Base-by-base conservation (phyloP, 306 rosid genomes). In the Echinosophora koreensis region DNA sequence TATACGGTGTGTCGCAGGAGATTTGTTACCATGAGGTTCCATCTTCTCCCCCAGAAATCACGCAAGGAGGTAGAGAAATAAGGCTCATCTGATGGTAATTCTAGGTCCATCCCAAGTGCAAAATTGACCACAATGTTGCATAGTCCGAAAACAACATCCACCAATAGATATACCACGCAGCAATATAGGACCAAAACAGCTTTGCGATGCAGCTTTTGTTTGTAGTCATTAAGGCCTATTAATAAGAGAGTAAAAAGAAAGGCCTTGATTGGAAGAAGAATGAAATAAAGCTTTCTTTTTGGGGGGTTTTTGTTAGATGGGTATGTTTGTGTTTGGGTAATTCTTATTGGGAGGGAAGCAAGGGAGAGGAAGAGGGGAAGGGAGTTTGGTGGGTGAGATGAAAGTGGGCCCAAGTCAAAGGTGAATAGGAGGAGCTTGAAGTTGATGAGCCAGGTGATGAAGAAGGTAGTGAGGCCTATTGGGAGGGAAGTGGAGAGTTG, bases 1-100 rank as follows among this genome's bases (percentile, higher is more conserved):
- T 88, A 87, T 1, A 86, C 69, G 1, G 86, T 69, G 30, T 84
- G 86, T 1, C 87, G 84, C 16, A 92, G 85, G 4, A 89, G 82
- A 70, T 71, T 52, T 0, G 97, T 59, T 66, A 92, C 95, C 85
- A 89, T 83, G 55, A 90, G 91, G 68, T 94, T 94, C 98, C 93
- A 92, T 38, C 97, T 75, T 5, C 82, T 87, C 9, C 96, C 92
- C 95, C 95, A 94, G 15, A 94, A 94, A 60, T 94, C 93, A 39
- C 84, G 88, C 13, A 94, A 83, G 0, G 97, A 89, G 15, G 93
- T 79, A 6, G 92, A 50, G 12, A 87, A 85, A 79, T 88, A 88
- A 0, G 97, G 97, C 27, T 92, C 85, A 52, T 89, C 12, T 69
- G 82, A 94, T 8, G 86, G 95, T 1, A 83, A 86, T 44, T 89